Base-by-base conservation (phyloP, 2,329 filamentous ascomycete species). In the Rugonectria rugulosa region DNA sequence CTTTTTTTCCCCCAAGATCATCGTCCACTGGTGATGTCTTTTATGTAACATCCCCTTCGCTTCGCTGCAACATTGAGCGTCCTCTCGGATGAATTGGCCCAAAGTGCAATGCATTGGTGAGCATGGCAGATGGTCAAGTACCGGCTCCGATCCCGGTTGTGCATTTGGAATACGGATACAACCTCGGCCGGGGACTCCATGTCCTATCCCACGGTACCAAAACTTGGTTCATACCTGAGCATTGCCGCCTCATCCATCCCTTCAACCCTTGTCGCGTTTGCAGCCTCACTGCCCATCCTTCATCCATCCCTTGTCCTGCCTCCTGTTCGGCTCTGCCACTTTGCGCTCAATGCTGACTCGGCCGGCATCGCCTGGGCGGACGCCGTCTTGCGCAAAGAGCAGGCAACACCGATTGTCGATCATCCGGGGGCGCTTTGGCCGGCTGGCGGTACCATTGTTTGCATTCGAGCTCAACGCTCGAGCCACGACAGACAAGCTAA, bases 331-430 rank as follows among this genome's bases (percentile, higher is more conserved):
- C 21, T 41, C 46, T 42, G 27, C 53, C 41, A 32, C 37, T 50
- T 40, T 41, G 15, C 32, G 42, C 53, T 46, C 41, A 56, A 50
- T 56, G 47, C 46, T 56, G 45, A 36, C 46, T 50, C 27, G 41
- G 34, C 53, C 45, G 29, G 46, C 53, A 47, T 34, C 29, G 23
- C 24, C 5, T 36, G 38, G 29, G n/a, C 21, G 26, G n/a, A 29
- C 19, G 43, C 19, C 23, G 38, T 44, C 37, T 44, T 36, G 44
- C 47, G 43, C 47, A 50, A 41, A 37, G 38, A 38, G 24, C 20
- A 42, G 41, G 40, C 32, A 38, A 62, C 63, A 60, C 65, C 68
- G n/a, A 66, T 60, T 57, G 65, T 68, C 65, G 65, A 68, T 68
- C 65, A 64, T 65, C 65, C 63, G 65, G 54, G n/a, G 46, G 60